These are phyloP conservation scores for Alectoria sarmentosa DNA, from an alignment of 495 filamentous ascomycete species.

Conservation along the genomic window DNA sequence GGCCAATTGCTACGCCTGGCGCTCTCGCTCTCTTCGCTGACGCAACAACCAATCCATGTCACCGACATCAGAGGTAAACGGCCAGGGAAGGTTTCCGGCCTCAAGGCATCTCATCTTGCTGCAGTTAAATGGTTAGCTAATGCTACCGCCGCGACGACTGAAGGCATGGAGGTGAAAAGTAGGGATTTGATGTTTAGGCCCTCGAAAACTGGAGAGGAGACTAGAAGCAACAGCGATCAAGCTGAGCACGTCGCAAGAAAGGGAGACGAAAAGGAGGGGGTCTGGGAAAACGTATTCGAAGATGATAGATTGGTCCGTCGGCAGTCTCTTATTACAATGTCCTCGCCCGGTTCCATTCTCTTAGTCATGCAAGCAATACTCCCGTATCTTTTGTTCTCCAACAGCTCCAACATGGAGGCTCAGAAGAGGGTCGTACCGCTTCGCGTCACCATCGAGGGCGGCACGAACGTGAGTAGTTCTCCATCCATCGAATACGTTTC, in stretches of 20 bases:
- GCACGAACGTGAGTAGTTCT: slow-evolving; percentile 68
- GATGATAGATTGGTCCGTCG: slow-evolving; percentile 17
- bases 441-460: slow-evolving; percentile 59
- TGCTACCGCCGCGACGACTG: slow-evolving; percentile 49
- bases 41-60: slow-evolving; percentile 56
- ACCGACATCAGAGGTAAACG: slow-evolving; percentile 65
- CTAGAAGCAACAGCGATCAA: not conserved
- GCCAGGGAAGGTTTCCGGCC: slow-evolving; percentile 43
- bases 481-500: slow-evolving; percentile 70
- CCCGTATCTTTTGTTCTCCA: slow-evolving; percentile 54
- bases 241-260: not conserved
- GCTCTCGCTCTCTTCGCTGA: slow-evolving; percentile 60
- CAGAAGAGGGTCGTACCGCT: slow-evolving; percentile 19
- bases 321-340: slow-evolving; percentile 29
- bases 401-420: not conserved
- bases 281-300: slow-evolving; percentile 23
- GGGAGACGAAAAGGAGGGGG: not conserved
- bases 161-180: slow-evolving; percentile 32
- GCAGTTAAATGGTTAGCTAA: slow-evolving; percentile 58
- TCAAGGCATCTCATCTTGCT: slow-evolving; percentile 70
- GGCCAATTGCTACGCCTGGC: slow-evolving; percentile 76
- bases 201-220: not conserved
- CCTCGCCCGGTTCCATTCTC: slow-evolving; percentile 41
- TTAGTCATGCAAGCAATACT: slow-evolving; percentile 80
- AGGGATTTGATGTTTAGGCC: slow-evolving; percentile 34